Base-by-base conservation (phyloP, 179 eudicot genomes). In the Spinacia oleracea region DNA sequence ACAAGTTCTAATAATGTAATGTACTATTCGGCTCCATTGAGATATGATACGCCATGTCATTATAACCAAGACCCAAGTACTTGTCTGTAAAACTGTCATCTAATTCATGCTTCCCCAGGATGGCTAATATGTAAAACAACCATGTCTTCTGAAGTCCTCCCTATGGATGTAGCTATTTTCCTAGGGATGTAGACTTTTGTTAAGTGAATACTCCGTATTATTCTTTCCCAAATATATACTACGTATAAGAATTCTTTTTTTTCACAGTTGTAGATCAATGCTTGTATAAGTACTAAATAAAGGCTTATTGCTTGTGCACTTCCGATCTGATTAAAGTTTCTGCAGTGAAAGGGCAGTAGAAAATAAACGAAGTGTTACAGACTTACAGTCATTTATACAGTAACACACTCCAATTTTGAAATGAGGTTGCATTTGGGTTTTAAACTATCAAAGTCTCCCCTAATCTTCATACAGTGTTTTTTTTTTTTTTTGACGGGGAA, bases 1-100 rank as follows among this genome's bases (percentile, higher is more conserved):
- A 90, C 78, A 90, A 80, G 86, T 79, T 82, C 68, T 91, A 77
- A 86, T 74, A 42, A 42, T 40, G 40, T 38, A 2, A 1, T 38
- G 50, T 62, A 62, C n/a, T 23, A 18, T 0, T 70, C 6, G 20
- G 31, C 0, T 31, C 12, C 40, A 69, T 55, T 62, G 31, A 62
- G 56, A 69, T 45, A 51, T 60, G n/a, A n/a, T n/a, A n/a, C n/a
- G n/a, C n/a, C n/a, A n/a, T n/a, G 42, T 11, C 27, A 59, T 12
- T 35, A 72, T 63, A 42, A 25, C 43, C 6, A 21, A 20, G 55
- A 27, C 10, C 10, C 55, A 40, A 42, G 45, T 42, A 21, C 58
- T 53, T 18, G 4, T 53, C 4, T 78, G 71, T 78, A 71, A 66
- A 53, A 77, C 40, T 56, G 34, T 53, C 38, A 72, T 72, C 56